Evolutionary conservation across 257 asterid genomes (phyloP).

Genomic region (Nicotiana tomentosiformis): DNA sequence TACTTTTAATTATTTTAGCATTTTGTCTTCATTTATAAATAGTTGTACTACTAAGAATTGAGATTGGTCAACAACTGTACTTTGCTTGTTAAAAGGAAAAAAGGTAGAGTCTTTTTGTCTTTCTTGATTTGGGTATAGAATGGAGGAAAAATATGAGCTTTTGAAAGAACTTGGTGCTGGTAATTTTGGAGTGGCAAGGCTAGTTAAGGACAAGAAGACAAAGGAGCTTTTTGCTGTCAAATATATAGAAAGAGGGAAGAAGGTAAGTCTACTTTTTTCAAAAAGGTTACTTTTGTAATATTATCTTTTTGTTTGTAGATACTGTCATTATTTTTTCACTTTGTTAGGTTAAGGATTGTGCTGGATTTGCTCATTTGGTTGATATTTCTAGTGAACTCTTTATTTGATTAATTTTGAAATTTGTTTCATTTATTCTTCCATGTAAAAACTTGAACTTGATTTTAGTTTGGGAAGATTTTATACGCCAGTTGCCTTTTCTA

Average conservation of each 20-base stretch:
- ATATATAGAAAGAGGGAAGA: conserved; percentile 44
- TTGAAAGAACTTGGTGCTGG: conserved; percentile 42
- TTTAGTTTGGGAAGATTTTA: background rate
- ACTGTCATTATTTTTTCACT: background rate
- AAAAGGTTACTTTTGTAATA: background rate
- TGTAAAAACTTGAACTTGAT: background rate
- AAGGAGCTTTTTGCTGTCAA: conserved; percentile 42
- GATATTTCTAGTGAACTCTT: background rate
- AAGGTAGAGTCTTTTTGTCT: background rate
- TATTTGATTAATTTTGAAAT: background rate
- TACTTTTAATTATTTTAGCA: background rate
- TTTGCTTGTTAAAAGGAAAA: background rate
- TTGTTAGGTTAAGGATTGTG: background rate
- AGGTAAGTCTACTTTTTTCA: conserved; percentile 13
- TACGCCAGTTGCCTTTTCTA: background rate
- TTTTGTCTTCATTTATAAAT: background rate
- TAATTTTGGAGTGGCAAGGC: conserved; percentile 41
- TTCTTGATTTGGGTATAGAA: background rate
- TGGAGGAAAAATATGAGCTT: conserved; percentile 43
- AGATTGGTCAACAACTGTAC: background rate
- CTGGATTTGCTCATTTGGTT: background rate
- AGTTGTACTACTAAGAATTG: background rate
- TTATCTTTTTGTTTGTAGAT: background rate
- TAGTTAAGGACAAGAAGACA: conserved; percentile 34
- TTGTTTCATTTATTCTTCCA: background rate